phyloP scores from a whole-genome alignment of 2,329 filamentous ascomycete species.

The Cercospora nicotianae region DNA sequence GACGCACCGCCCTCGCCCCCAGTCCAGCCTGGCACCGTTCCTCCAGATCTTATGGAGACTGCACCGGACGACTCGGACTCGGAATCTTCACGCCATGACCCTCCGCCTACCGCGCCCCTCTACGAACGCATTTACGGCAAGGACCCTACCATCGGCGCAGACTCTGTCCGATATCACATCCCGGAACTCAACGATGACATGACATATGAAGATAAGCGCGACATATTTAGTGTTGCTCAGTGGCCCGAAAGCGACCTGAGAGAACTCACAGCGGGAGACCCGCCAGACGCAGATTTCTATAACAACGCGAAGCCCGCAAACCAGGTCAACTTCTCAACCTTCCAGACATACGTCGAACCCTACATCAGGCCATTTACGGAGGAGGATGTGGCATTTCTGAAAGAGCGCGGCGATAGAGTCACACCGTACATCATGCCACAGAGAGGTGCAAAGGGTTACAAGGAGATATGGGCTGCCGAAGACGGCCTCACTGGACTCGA shows the following conservation, averaged over 20 bases:
- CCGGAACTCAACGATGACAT: slow-evolving; percentile 71
- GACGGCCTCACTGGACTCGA: slow-evolving; percentile 79
- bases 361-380: slow-evolving; percentile 88
- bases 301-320: slow-evolving; percentile 90
- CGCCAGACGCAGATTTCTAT: slow-evolving; percentile 85
- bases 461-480: slow-evolving; percentile 90
- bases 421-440: slow-evolving; percentile 83
- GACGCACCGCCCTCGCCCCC: slow-evolving; percentile 37
- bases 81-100: slow-evolving; percentile 55
- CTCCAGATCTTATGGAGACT: slow-evolving; percentile 55
- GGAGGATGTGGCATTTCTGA: slow-evolving; percentile 88
- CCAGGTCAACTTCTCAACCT: slow-evolving; percentile 91
- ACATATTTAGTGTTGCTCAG: slow-evolving; percentile 81
- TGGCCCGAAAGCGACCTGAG: slow-evolving; percentile 80
- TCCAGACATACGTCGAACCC: slow-evolving; percentile 87
- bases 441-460: slow-evolving; percentile 81
- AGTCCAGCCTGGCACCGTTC: slow-evolving; percentile 34
- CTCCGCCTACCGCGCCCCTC: slow-evolving; percentile 64
- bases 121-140: slow-evolving; percentile 82
- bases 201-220: slow-evolving; percentile 79
- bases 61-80: slow-evolving; percentile 62
- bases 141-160: slow-evolving; percentile 84
- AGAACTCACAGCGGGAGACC: slow-evolving; percentile 82
- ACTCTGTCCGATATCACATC: slow-evolving; percentile 94
- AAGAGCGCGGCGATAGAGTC: slow-evolving; percentile 79